Conservation (phyloP, 441 rosid species). For the Iberis amara region DNA sequence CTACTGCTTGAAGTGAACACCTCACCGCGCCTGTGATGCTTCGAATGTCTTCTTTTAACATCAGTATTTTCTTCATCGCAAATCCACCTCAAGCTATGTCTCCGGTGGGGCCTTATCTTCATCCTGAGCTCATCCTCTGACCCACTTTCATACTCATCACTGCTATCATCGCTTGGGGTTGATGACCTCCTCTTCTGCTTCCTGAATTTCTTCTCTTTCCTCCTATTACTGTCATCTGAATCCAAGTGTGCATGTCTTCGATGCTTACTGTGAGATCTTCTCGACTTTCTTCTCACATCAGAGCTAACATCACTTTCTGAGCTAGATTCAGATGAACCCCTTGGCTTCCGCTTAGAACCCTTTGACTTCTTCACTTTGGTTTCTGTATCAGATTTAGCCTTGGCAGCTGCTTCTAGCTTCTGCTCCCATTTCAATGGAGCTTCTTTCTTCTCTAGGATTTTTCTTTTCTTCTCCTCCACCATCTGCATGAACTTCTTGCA, state of each 20-base stretch:
- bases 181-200: conserved; percentile 43
- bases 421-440: conserved; percentile 94
- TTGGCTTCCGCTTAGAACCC: conserved; percentile 46
- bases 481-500: conserved; percentile 88
- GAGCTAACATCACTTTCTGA: conserved; percentile 42
- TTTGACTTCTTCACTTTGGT: conserved; percentile 54
- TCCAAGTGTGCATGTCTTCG: conserved; percentile 43
- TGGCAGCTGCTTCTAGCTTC: conserved; percentile 84
- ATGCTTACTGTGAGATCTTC: conserved; percentile 53
- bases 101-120: conserved; percentile 41
- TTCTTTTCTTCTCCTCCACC: conserved; percentile 92
- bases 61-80: conserved; percentile 37
- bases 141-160: conserved; percentile 39
- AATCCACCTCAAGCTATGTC: conserved; percentile 32
- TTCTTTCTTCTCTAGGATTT: conserved; percentile 70
- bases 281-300: conserved; percentile 43
- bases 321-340: conserved; percentile 38
- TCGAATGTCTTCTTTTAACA: conserved; percentile 16
- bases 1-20: conserved; percentile 36
- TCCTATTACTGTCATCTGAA: conserved; percentile 50
- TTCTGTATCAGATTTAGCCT: conserved; percentile 61
- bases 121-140: conserved; percentile 46
- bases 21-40: conserved; percentile 27
- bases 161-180: conserved; percentile 36
- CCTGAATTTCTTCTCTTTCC: conserved; percentile 46